A percentile compares a stretch with the other conserved stretches of the same genome.
These are phyloP conservation scores for Kalmusia sp. DNA, from an alignment of 2,329 filamentous ascomycete species.

Conservation along the genomic window DNA sequence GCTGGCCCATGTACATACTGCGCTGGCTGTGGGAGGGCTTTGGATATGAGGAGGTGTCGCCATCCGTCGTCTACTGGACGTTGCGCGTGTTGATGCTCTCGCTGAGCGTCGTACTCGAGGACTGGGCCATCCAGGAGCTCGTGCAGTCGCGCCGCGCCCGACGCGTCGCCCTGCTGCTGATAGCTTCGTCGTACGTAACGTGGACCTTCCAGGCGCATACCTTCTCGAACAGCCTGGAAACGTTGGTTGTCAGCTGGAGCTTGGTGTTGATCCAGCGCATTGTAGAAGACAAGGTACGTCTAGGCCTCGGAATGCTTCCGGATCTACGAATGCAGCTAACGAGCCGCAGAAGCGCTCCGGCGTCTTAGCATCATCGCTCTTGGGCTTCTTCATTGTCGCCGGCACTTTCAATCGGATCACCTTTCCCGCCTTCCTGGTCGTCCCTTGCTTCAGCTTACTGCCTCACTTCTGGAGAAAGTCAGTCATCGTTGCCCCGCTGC, in stretches of 20 bases:
- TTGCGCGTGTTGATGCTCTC: constrained; percentile 91
- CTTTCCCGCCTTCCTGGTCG: constrained; percentile 88
- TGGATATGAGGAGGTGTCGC: constrained; percentile 78
- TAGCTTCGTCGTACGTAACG: constrained; percentile 96
- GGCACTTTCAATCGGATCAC: constrained; percentile 97
- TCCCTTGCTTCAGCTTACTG: constrained; percentile 82
- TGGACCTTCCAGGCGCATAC: constrained; percentile 99
- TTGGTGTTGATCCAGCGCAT: constrained; percentile 91
- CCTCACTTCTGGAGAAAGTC: constrained; percentile 86
- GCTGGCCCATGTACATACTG: constrained; percentile 88
- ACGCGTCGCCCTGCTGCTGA: constrained; percentile 77
- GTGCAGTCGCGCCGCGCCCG: constrained; percentile 76
- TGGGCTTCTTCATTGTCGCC: constrained; percentile 82
- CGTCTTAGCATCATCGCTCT: constrained; percentile 74
- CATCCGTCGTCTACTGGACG: constrained; percentile 88
- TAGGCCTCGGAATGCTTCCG: constrained; percentile 31
- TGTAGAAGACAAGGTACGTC: constrained; percentile 73
- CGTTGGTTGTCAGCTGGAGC: constrained; percentile 89
- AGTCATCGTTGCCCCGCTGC: constrained; percentile 37
- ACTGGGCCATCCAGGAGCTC: constrained; percentile 96
- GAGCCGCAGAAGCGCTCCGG: constrained; percentile 72
- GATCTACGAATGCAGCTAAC: constrained; percentile 39
- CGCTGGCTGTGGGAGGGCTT: constrained; percentile 92
- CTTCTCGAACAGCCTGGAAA: constrained; percentile 97
- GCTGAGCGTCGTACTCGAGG: constrained; percentile 93